Conservation (phyloP, 306 rosid species). For the Aeschynomene evenia region DNA sequence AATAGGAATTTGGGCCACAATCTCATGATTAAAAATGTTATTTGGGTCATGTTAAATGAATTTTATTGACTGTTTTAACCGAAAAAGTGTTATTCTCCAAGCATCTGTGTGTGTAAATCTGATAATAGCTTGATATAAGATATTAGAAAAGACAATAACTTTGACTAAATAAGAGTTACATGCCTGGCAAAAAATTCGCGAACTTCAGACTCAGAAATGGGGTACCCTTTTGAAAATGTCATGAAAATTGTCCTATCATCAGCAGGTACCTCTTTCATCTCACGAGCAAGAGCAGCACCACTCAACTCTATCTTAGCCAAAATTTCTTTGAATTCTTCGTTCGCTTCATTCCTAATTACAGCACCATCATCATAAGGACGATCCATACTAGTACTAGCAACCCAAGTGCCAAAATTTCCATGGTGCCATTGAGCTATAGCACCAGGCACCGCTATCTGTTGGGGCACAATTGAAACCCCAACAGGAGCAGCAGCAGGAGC, state of each 20-base stretch:
- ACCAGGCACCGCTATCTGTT: not conserved
- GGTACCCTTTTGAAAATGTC: constrained; percentile 70
- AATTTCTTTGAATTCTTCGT: constrained; percentile 21
- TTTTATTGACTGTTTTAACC: too few species aligned
- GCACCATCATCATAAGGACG: not conserved
- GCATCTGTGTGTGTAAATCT: too few species aligned
- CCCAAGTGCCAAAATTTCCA: not conserved
- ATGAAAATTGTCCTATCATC: constrained; percentile 63
- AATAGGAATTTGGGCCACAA: too few species aligned
- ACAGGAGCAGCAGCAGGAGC: not conserved
- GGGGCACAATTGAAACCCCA: not conserved
- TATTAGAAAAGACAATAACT: too few species aligned
- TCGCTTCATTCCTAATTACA: not conserved
- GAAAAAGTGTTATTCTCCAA: too few species aligned
- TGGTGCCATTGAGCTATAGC: not conserved
- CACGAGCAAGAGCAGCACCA: not conserved
- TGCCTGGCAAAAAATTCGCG: constrained; percentile 49
- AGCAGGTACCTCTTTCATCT: not conserved
- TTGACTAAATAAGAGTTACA: not conserved
- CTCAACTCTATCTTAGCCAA: constrained; percentile 13
- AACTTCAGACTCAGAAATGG: constrained; percentile 50
- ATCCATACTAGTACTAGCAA: not conserved
- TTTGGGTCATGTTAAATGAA: too few species aligned
- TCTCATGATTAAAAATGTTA: too few species aligned
- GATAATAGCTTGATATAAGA: too few species aligned